phyloP scores from a whole-genome alignment of 169 alveolate genomes.

The Eimeria necatrix region DNA sequence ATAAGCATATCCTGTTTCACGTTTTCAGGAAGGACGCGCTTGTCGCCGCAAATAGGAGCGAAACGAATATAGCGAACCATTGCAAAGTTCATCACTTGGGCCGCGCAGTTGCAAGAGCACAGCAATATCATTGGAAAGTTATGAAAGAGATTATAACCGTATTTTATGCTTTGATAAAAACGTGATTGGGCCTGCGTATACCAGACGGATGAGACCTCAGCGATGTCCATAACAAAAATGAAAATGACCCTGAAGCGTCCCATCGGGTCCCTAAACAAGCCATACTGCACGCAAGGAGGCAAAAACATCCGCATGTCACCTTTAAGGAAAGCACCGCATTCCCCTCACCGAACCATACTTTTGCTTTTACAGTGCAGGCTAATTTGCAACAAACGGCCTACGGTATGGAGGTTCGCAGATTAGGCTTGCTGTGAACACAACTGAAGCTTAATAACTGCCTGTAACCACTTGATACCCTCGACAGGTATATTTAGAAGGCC shows the following conservation, averaged over 20 bases:
- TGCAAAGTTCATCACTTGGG: constrained; percentile 68
- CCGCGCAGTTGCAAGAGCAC: constrained; percentile 77
- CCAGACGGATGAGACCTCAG: constrained; percentile 54
- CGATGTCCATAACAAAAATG: constrained; percentile 72
- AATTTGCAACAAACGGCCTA: too few relatives aligned
- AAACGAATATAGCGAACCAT: constrained; percentile 77
- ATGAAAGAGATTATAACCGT: constrained; percentile 76
- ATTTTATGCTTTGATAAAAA: constrained; percentile 70
- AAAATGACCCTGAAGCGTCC: constrained; percentile 78
- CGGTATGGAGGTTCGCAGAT: too few relatives aligned
- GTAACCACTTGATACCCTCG: too few relatives aligned
- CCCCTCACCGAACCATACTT: too few relatives aligned
- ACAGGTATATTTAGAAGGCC: neutral
- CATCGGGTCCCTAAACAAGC: constrained; percentile 64
- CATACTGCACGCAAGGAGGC: constrained; percentile 72
- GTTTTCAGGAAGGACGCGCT: constrained; percentile 74
- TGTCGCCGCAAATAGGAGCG: constrained; percentile 76
- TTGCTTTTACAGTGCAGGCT: too few relatives aligned
- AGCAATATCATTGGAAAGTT: constrained; percentile 64
- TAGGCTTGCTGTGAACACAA: too few relatives aligned
- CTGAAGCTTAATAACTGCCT: too few relatives aligned
- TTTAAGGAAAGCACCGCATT: too few relatives aligned
- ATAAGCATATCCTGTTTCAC: constrained; percentile 72
- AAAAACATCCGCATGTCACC: neutral
- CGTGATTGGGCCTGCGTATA: constrained; percentile 70